Conservation (phyloP, 2,329 filamentous ascomycete genomes). For the Penicillium glabrum region DNA sequence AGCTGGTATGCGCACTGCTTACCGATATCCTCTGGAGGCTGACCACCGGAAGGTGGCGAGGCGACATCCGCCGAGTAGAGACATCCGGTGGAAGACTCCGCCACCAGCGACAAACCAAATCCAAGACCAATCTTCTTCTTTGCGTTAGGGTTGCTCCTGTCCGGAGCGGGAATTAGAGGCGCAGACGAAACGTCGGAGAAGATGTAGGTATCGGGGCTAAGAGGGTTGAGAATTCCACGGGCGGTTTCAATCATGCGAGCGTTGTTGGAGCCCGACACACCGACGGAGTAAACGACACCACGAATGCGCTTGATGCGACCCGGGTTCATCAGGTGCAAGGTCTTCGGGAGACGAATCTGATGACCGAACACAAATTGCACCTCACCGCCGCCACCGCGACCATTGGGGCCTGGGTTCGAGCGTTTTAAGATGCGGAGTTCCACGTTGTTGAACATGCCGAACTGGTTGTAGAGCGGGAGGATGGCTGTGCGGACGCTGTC, state of each 20-base stretch:
- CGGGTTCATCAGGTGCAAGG: constrained; percentile 79
- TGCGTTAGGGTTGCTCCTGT: constrained; percentile 60
- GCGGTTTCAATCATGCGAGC: constrained; percentile 91
- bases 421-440: constrained; percentile 79
- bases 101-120: constrained; percentile 86
- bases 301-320: constrained; percentile 85
- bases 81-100: constrained; percentile 84
- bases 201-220: constrained; percentile 87
- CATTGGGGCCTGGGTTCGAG: constrained; percentile 73
- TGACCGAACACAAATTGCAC: constrained; percentile 94
- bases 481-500: constrained; percentile 93
- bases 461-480: constrained; percentile 83
- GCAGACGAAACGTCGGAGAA: constrained; percentile 67
- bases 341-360: constrained; percentile 91
- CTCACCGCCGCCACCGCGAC: constrained; percentile 79
- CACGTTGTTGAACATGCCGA: constrained; percentile 83
- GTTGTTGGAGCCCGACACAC: constrained; percentile 90
- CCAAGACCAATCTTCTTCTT: constrained; percentile 74
- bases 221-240: constrained; percentile 78
- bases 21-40: constrained; percentile 87
- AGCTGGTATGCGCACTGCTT: constrained; percentile 85
- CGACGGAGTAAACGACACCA: constrained; percentile 90
- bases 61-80: constrained; percentile 84
- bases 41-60: constrained; percentile 72
- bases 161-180: constrained; percentile 64